These are phyloP conservation scores for Pulveroboletus ravenelii DNA, from an alignment of 768 basidiomycete genomes.

Conservation along the genomic window DNA sequence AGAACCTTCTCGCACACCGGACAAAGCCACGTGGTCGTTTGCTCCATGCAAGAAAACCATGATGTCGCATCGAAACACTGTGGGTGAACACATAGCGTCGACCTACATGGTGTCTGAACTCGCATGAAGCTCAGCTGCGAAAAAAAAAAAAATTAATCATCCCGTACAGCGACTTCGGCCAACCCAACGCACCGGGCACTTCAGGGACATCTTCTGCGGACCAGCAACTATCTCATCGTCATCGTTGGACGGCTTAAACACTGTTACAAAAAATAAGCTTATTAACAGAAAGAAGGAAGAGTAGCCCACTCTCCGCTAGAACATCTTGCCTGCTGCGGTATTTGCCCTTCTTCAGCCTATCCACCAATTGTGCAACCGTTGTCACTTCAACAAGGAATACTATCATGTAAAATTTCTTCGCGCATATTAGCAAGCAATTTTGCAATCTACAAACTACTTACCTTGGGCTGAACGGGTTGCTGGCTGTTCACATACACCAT, in stretches of 20 bases:
- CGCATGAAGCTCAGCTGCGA: constrained; percentile 79
- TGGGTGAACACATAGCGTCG: constrained; percentile 80
- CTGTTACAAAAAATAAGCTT: constrained; percentile 33
- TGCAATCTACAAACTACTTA: constrained; percentile 26
- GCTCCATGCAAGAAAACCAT: constrained; percentile 94
- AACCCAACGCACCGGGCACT: constrained; percentile 74
- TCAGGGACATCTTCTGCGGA: constrained; percentile 84
- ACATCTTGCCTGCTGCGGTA: constrained; percentile 61
- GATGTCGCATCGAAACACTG: constrained; percentile 95
- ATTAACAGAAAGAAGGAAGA: background rate
- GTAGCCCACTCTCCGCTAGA: constrained; percentile 57
- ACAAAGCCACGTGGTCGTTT: constrained; percentile 94
- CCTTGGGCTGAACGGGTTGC: constrained; percentile 70
- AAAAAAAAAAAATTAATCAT: constrained; percentile 6
- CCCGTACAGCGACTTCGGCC: background rate
- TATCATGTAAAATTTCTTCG: constrained; percentile 89
- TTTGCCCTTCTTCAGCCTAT: constrained; percentile 63
- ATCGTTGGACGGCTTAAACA: constrained; percentile 52
- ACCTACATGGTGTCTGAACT: constrained; percentile 79
- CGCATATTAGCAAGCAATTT: constrained; percentile 27
- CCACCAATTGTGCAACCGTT: constrained; percentile 63
- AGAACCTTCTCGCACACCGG: constrained; percentile 86
- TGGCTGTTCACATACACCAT: constrained; percentile 91
- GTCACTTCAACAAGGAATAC: constrained; percentile 83
- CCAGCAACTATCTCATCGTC: constrained; percentile 94